These are phyloP conservation scores for Cunninghamia lanceolata DNA, from an alignment of 75 land plant genomes.

Conservation along the genomic window DNA sequence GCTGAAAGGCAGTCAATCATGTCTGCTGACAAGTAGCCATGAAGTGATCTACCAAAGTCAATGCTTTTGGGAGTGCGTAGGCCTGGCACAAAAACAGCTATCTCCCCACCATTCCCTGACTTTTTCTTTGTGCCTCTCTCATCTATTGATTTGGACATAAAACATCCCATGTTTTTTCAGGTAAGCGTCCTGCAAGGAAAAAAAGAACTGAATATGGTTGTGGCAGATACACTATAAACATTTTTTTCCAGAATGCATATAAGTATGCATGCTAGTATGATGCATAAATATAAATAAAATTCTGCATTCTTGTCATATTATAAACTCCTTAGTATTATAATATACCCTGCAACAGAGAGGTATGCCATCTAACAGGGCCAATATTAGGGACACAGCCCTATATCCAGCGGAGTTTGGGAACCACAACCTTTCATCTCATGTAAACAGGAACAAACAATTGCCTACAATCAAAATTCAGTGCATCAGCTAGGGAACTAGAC, in stretches of 20 bases:
- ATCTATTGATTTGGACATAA: constrained; percentile 51
- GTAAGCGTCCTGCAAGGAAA: neutral
- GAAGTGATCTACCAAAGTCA: constrained; percentile 51
- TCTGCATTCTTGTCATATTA: neutral
- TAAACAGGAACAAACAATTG: neutral
- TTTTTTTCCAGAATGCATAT: neutral
- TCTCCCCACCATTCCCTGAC: constrained; percentile 47
- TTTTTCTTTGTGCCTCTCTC: constrained; percentile 39
- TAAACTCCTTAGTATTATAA: neutral
- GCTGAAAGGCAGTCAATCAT: constrained; percentile 51
- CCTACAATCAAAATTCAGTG: neutral
- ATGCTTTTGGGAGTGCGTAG: constrained; percentile 59
- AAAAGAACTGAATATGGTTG: neutral
- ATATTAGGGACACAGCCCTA: neutral
- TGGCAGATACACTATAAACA: neutral
- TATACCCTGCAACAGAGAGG: neutral
- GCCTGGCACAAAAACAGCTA: constrained; percentile 75
- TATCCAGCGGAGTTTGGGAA: neutral
- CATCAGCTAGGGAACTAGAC: neutral
- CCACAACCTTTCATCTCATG: neutral
- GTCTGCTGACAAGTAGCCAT: constrained; percentile 39
- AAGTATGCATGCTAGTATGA: neutral
- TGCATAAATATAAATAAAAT: neutral
- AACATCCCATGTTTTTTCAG: constrained; percentile 58
- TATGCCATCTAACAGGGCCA: neutral